Base-by-base conservation (phyloP, 805 yeast genomes). In the Deakozyma indianensis region DNA sequence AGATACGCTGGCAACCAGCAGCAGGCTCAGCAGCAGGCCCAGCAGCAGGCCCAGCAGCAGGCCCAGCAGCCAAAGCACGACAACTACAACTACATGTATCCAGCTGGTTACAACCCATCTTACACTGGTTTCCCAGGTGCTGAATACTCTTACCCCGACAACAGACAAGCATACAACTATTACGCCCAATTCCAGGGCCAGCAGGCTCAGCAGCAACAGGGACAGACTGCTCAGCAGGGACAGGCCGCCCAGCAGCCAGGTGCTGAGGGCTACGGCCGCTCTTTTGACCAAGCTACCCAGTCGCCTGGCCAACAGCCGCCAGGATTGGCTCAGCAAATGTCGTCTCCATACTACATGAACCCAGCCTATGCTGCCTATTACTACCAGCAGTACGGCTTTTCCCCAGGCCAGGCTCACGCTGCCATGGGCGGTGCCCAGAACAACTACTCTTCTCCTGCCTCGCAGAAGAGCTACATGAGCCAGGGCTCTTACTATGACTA, bases 211-310 rank as follows among this genome's bases (percentile, higher is more conserved):
- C 51, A 43, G 18, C 47, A 43, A 16, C 50, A 46, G 44, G 47
- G 56, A 44, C 62, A 56, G 22, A 45, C 56, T 52, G 46, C 9
- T 14, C 38, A 32, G 16, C 18, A 7, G 18, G 18, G 18, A 7
- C 11, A 9, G 11, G 62, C 62, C 54, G 54, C 52, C 29, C 68
- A 64, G 51, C 64, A 48, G 40, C 49, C 51, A 62, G 62, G 51
- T 4, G 46, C 47, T 16, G 49, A 45, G 48, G 22, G 41, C 38
- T 47, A 28, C 43, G 27, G 49, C 41, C 40, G 27, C 48, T 42
- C 43, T 23, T 23, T 46, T 22, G 45, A 45, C 44, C 32, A 45
- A 11, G 42, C 49, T 22, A 42, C 48, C 25, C 49, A 47, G 28
- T 48, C 54, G 5, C 54, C 56, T 16, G 44, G 32, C 22, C 28